Evolutionary conservation across 164 flowering plant genomes (phyloP), one percentile per base, ranked within the genome.

Genomic region (Annona squamosa): DNA sequence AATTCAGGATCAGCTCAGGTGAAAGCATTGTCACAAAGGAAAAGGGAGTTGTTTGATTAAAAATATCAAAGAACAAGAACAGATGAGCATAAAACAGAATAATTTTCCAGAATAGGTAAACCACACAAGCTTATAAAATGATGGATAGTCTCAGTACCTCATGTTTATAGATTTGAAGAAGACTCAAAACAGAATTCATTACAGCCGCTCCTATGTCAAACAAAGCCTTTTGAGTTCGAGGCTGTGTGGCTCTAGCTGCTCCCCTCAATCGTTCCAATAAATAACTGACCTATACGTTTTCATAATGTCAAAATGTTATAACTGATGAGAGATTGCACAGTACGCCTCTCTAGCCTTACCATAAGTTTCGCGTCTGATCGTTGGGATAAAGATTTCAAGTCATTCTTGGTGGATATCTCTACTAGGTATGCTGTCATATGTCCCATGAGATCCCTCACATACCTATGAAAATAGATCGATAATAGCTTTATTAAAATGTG

Each of bases 261-360:
- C 99, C 98, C 73, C 97, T 90, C 79, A 95, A 87, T 63, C 99
- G 85, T 79, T 93, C 99, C 82, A 95, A 82, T 85, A 90, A 85
- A 81, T 91, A 91, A 77, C 86, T 89, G 74, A 91, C 91, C 99
- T 93, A 77, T 76, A 77, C 12, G 57, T 69, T 70, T 44, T 37
- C 19, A 19, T 16, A 63, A 62, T 41, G 18, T 71, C 7, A 71
- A 17, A 44, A 70, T 46, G 46, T 67, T 52, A 65, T 1, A 68
- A 41, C 18, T 10, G 12, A 13, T 16, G 7, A 74, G 37, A 67
- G 2, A 13, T 42, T 73, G 63, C 57, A 46, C 18, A 13, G 37
- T 13, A 43, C 9, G 26, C 42, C 61, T 12, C 12, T 7, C n/a
- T 10, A 41, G 16, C 66, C 89, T 84, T 84, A 95, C 99, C 78